A percentile compares a stretch with the other conserved stretches of the same genome.
Evolutionary conservation across 148 eudicot genomes (phyloP).

Genomic region (Rhododendron henanense): DNA sequence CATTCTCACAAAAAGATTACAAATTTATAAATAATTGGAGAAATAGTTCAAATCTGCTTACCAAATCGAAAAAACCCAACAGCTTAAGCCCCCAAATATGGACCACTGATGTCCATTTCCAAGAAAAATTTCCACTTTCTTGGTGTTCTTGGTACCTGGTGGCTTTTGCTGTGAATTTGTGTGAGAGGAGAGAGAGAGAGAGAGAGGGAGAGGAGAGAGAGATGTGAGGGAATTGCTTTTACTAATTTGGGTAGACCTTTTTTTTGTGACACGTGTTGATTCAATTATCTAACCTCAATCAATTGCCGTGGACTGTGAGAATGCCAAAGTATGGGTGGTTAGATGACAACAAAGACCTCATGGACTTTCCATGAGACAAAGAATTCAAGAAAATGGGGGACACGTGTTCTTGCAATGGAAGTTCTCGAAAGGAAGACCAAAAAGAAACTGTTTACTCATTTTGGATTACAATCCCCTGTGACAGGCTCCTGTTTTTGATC

Average conservation of each 20-base stretch:
- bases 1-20: not conserved
- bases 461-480: not conserved
- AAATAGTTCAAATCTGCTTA: conserved; percentile 25
- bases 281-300: conserved; percentile 41
- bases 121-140: conserved; percentile 8
- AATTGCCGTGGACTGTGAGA: conserved; percentile 17
- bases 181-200: conserved; percentile 2
- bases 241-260: not conserved
- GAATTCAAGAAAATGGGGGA: conserved; percentile 10
- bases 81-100: conserved; percentile 6
- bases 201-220: conserved; percentile 12
- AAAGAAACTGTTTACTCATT: not conserved
- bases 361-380: conserved; percentile 29
- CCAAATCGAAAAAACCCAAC: conserved; percentile 19
- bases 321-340: not conserved
- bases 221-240: conserved; percentile 15
- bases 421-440: conserved; percentile 3
- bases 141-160: not conserved
- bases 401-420: conserved; percentile 24
- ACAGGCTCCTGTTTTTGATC: not conserved
- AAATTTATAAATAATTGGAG: not conserved
- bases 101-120: not conserved
- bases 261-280: conserved; percentile 38
- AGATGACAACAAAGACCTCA: conserved; percentile 11
- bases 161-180: not conserved